phyloP scores from a whole-genome alignment of 371 early-diverging fungal genomes.

The Apophysomyces trapeziformis region DNA sequence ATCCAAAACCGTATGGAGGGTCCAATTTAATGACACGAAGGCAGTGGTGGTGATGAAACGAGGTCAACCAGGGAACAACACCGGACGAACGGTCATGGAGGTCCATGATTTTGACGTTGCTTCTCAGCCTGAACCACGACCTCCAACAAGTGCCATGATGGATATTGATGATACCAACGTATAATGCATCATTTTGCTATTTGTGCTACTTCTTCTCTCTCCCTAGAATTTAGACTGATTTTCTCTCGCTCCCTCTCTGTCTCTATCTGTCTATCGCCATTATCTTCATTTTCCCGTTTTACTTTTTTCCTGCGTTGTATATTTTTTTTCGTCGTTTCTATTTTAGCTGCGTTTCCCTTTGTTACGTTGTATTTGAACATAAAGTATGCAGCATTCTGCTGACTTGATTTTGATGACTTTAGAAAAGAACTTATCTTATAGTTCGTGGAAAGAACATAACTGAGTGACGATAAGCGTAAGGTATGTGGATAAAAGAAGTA shows the following conservation, averaged over 20 bases:
- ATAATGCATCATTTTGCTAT: slow-evolving; percentile 12
- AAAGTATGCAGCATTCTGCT: no score
- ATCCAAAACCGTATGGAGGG: slow-evolving; percentile 66
- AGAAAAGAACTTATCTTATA: no score
- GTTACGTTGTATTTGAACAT: no score
- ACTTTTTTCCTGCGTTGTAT: no score
- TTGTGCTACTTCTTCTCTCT: not conserved
- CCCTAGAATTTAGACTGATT: not conserved
- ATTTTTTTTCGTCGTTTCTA: no score
- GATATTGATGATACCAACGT: slow-evolving; percentile 8
- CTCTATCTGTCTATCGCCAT: not conserved
- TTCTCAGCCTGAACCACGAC: not conserved
- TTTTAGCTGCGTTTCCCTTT: no score
- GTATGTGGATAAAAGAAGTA: no score
- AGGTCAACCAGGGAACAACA: slow-evolving; percentile 31
- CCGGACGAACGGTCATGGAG: slow-evolving; percentile 54
- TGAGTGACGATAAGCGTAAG: no score
- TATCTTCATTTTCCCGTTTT: no score
- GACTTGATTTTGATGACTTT: no score
- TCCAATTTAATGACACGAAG: slow-evolving; percentile 66
- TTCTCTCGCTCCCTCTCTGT: slow-evolving; percentile 9
- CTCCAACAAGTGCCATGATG: not conserved
- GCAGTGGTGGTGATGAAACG: slow-evolving; percentile 67
- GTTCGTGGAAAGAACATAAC: no score
- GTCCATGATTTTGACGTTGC: slow-evolving; percentile 54